Base-by-base conservation (phyloP, 441 rosid genomes). In the Brassica balearica region DNA sequence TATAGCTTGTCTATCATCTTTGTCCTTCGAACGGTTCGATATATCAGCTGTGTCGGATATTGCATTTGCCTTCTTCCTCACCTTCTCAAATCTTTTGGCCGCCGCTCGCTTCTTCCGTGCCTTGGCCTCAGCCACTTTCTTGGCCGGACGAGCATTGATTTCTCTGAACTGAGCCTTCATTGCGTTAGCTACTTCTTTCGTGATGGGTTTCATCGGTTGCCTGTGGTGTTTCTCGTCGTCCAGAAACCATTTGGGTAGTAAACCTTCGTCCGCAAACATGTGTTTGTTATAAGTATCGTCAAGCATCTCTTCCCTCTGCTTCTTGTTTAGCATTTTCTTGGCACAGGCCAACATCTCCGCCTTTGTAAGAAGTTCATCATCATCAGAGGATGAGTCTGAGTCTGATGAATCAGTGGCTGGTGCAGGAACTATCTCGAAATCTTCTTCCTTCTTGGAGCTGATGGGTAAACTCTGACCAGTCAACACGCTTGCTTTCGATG, bases 91-190 rank as follows among this genome's bases (percentile, higher is more conserved):
- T 77, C 87, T 95, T 80, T 86, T 90, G 82, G 77, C 73, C 1
- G 94, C 92, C 9, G 84, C 82, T 56, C 91, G 84, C 85, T 93
- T 95, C 94, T 93, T 93, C 75, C 98, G 74, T 29, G 95, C 97
- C 79, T 95, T 95, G 69, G 99, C 99, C 82, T 95, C 86, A 0
- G 94, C 98, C 66, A 95, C 98, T 73, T 95, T 95, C 92, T 95
- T 95, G 10, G 98, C 96, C 32, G 97, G 95, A 22, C 99, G 89
- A 23, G 98, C 95, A 65, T 95, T 83, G 38, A 95, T 93, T 81
- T 91, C 99, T 81, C 80, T 95, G 85, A 93, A 92, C 72, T 89
- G 97, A 20, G 98, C 98, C 77, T 74, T 84, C 93, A 93, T 91
- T 36, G 99, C 99, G 65, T 81, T 84, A 19, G 93, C 78, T 82